Percentiles rank a stretch among this genome's conserved stretches.
Conservation (phyloP, 2,329 filamentous ascomycete species). For the Neoascochyta sp. region DNA sequence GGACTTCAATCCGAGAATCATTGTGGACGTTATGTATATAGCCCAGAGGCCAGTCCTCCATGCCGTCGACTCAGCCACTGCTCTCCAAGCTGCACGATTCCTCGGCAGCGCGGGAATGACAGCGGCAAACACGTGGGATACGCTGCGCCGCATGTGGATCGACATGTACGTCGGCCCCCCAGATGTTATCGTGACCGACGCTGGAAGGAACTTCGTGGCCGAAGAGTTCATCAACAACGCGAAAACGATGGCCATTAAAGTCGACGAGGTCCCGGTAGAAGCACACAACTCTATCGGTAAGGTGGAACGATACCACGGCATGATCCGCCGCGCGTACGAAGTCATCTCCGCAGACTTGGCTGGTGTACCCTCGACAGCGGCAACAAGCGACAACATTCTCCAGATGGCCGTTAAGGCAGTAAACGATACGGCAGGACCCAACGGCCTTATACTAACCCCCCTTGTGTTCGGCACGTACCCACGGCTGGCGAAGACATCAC, state of each 20-base stretch:
- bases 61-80: too few species aligned
- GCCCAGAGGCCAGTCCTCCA: neutral
- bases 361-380: too few species aligned
- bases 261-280: conserved; percentile 1
- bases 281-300: conserved; percentile 2
- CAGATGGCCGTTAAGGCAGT: conserved; percentile 1
- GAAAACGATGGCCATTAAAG: neutral
- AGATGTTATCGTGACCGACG: too few species aligned
- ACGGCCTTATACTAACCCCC: too few species aligned
- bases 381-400: neutral
- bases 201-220: neutral
- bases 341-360: neutral
- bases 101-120: too few species aligned
- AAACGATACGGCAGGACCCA: too few species aligned
- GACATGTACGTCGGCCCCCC: conserved; percentile 1
- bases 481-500: neutral
- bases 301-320: conserved; percentile 1
- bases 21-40: conserved; percentile 1
- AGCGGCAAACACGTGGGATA: neutral
- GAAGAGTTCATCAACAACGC: neutral
- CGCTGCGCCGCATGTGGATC: neutral
- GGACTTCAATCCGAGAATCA: neutral
- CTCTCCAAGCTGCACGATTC: neutral
- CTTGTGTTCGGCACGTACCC: conserved; percentile 1
- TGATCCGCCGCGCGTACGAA: conserved; percentile 1